A percentile compares a stretch with the other conserved stretches of the same genome.
Evolutionary conservation across 345 rosid species (phyloP).

Genomic region (Brassica cretica): DNA sequence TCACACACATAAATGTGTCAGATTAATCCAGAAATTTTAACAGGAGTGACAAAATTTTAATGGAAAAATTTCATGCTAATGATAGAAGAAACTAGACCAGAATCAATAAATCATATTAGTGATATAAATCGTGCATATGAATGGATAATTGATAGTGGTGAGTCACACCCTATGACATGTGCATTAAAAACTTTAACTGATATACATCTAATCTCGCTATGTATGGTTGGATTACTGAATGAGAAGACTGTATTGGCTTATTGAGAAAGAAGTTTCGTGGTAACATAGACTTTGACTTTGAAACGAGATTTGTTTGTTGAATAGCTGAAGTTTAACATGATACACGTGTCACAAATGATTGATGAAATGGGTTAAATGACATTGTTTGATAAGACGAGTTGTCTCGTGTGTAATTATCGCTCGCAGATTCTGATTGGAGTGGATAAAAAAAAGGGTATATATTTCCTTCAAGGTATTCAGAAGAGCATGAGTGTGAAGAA

Average conservation of each 20-base stretch:
- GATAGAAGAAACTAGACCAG: too few species aligned
- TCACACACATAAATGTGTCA: too few species aligned
- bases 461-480: not conserved
- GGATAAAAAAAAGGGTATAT: not conserved
- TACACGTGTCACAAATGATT: not conserved
- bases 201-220: not conserved
- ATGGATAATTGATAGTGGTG: not conserved
- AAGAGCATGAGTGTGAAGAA: not conserved
- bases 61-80: too few species aligned
- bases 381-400: not conserved
- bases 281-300: not conserved
- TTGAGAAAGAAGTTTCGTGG: not conserved
- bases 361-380: not conserved
- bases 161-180: too few species aligned
- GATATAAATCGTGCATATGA: too few species aligned
- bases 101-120: too few species aligned
- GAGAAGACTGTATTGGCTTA: not conserved
- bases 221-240: not conserved
- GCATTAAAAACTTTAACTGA: too few species aligned
- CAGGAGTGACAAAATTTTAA: too few species aligned
- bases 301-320: not conserved
- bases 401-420: not conserved
- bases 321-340: not conserved
- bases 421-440: not conserved
- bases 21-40: too few species aligned